These are phyloP conservation scores for Acacia acuminata DNA, from an alignment of 306 rosid species.

Conservation along the genomic window DNA sequence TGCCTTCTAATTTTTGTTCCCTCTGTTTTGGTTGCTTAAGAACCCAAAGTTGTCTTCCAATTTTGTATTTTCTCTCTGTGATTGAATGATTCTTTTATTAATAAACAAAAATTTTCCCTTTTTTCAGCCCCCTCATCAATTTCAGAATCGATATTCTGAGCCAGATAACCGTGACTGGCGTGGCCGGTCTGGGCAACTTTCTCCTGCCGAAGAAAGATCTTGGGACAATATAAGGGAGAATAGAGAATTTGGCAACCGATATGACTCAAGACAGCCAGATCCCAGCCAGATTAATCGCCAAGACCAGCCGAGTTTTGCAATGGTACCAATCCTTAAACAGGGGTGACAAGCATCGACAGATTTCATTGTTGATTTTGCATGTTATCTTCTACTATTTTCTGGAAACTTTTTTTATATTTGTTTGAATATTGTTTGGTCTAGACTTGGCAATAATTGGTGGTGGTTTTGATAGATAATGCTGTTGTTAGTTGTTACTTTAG, in stretches of 20 bases:
- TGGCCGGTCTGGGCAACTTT: conserved; percentile 63
- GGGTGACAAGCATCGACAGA: conserved; percentile 34
- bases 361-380: background rate
- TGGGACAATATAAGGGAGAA: conserved; percentile 56
- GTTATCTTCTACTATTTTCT: background rate
- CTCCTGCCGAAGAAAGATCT: conserved; percentile 60
- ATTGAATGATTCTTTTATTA: background rate
- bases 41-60: background rate
- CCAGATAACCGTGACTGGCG: conserved; percentile 86
- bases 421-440: background rate
- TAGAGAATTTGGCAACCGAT: conserved; percentile 55
- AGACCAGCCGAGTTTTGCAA: conserved; percentile 46
- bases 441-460: background rate
- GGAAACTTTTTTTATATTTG: background rate
- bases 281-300: conserved; percentile 54
- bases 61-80: background rate
- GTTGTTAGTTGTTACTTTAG: background rate
- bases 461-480: background rate
- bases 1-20: background rate
- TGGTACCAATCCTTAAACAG: conserved; percentile 46
- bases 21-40: background rate
- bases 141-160: conserved; percentile 63
- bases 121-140: conserved; percentile 49
- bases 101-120: background rate
- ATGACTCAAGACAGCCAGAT: conserved; percentile 52